Base-by-base conservation (phyloP, 78 protist species). In the Dictyostelium intermedium region DNA sequence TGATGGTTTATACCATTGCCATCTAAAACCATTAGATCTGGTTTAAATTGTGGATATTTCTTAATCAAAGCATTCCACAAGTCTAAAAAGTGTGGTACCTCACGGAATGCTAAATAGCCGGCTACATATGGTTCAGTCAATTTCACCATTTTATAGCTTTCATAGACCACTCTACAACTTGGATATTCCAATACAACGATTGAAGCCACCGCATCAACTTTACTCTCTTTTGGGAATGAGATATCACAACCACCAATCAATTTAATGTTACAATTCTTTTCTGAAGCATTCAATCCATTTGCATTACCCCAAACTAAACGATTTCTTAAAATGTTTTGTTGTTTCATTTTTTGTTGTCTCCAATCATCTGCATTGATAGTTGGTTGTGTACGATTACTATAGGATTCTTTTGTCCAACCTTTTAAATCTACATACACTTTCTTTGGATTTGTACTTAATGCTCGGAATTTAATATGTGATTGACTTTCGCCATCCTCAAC, bases 101-200 rank as follows among this genome's bases (percentile, higher is more conserved):
- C 98, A 9, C 98, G 41, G 83, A 97, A 97, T 32, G 97, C 98
- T 9, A 97, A 84, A 70, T 95, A 97, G 5, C 98, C 97, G 1
- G 96, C 74, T 0, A 97, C 47, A 45, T 97, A 97, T 18, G 98
- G 98, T 27, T 91, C 84, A 1, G 85, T 76, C 16, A 95, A 39
- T 47, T 83, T 81, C 5, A 95, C 84, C 97, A 96, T 84, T 45
- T 82, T 89, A 85, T 56, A 93, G 0, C 85, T 78, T 25, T 92
- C 91, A 18, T 80, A 92, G 3, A 96, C 95, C 1, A 96, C 96
- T 32, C 61, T 72, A 13, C 74, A 70, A 16, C 92, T 47, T 69
- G 97, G 97, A 18, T 91, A 91, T 20, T 77, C 83, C 10, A 97
- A n/a, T 4, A 97, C 94, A 6, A 97, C 95, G 23, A 96, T 30